Base-by-base conservation (phyloP, 345 rosid genomes). In the Lenwebbia sp. region DNA sequence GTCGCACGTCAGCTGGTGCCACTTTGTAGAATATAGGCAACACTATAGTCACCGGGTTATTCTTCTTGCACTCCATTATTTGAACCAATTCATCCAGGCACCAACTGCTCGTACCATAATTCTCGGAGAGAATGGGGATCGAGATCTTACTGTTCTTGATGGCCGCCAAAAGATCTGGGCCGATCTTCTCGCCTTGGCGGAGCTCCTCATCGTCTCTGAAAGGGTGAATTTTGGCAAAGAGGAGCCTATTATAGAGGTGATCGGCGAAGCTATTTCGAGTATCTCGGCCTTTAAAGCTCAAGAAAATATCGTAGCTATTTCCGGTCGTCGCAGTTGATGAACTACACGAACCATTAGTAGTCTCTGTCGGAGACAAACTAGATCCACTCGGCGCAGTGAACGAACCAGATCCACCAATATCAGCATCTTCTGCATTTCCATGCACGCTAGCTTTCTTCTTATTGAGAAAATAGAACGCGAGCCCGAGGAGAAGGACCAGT, bases 291-390 rank as follows among this genome's bases (percentile, higher is more conserved):
- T 13, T 56, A 56, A 56, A 56, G 28, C 6, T 56, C 60, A 56
- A 56, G 13, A 56, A 56, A 0, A 56, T 5, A 0, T 25, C 3
- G 3, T 56, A 56, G 3, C 0, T 56, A 4, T 4, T 56, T 56
- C 12, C 60, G 0, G 13, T 25, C 1, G 28, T n/a, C 5, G 1
- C 1, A 25, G 14, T 56, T 13, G 4, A 25, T 0, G 14, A 25
- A 56, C 3, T n/a, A 56, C 0, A 25, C 25, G 0, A 1, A 0
- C 0, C 28, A 56, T 13, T 0, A 25, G 23, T 11, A 56, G 0
- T 3, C 25, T 56, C 14, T 0, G 60, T 1, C 14, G 4, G 10
- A 13, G 13, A 56, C 13, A 5, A 57, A 57, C 30, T 10, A 57
- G 62, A 57, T 57, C 30, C 7, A 1, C 30, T 57, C 4, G 60